These are phyloP conservation scores for Saccharomycopsis schoenii DNA, from an alignment of 805 yeast species.

Conservation along the genomic window DNA sequence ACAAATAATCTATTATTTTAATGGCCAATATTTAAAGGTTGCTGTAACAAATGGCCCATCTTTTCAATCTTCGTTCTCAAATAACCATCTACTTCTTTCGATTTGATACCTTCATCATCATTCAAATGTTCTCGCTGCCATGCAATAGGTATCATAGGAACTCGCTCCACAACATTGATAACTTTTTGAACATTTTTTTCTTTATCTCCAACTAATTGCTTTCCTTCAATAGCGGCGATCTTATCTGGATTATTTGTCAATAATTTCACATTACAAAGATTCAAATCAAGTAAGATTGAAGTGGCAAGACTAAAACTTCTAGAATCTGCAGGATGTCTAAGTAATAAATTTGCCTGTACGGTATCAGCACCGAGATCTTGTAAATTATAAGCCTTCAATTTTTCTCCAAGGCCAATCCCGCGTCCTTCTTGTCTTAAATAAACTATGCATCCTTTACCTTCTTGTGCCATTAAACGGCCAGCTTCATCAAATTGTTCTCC, in stretches of 20 bases:
- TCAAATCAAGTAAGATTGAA: constrained; percentile 79
- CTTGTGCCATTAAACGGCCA: constrained; percentile 80
- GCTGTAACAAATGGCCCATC: constrained; percentile 86
- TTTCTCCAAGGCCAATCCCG: constrained; percentile 97
- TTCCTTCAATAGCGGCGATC: constrained; percentile 89
- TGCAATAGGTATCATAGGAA: constrained; percentile 94
- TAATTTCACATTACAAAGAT: constrained; percentile 58
- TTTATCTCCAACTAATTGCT: constrained; percentile 27
- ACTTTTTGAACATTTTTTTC: constrained; percentile 26
- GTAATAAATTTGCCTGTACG: constrained; percentile 84
- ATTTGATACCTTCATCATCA: constrained; percentile 53
- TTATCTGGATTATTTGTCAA: constrained; percentile 96
- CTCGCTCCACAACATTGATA: constrained; percentile 74
- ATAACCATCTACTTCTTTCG: constrained; percentile 86
- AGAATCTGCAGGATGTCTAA: constrained; percentile 97
- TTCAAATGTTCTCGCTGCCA: constrained; percentile 44
- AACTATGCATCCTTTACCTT: constrained; percentile 89
- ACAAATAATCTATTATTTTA: not conserved
- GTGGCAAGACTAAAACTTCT: constrained; percentile 90
- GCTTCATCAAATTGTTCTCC: constrained; percentile 99
- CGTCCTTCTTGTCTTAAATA: constrained; percentile 97
- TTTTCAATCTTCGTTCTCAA: constrained; percentile 88
- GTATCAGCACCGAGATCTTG: constrained; percentile 99
- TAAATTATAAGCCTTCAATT: constrained; percentile 88
- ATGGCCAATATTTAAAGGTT: constrained; percentile 24